Conservation (phyloP, 1,139 yeast genomes). For the Sugiyamaella paludigena region DNA sequence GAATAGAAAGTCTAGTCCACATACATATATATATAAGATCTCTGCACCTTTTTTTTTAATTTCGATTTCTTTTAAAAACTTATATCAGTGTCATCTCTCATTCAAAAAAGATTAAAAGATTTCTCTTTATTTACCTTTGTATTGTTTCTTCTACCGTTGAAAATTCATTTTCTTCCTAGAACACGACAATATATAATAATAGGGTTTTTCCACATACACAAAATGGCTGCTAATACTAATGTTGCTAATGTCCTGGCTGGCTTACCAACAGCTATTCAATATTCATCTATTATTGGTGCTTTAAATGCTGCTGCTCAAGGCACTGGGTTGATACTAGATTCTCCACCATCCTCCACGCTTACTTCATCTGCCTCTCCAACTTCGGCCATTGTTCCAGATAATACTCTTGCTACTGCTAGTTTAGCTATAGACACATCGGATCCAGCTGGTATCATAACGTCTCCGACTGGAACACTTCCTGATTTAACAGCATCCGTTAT, state of each 20-base stretch:
- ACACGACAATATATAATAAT: not conserved
- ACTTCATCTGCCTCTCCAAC: constrained; percentile 15
- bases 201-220: not conserved
- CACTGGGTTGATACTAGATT: constrained; percentile 3
- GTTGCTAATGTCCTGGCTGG: not conserved
- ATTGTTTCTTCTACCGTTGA: not conserved
- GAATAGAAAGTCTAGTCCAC: too few relatives aligned
- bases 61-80: too few relatives aligned
- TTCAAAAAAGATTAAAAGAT: too few relatives aligned
- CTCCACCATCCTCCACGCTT: constrained; percentile 7
- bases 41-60: too few relatives aligned
- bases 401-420: constrained; percentile 15
- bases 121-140: not conserved
- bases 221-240: constrained; percentile 3
- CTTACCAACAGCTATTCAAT: constrained; percentile 6
- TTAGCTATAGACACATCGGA: constrained; percentile 15
- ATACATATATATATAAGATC: too few relatives aligned
- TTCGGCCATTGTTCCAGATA: constrained; percentile 9
- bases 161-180: not conserved
- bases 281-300: constrained; percentile 4
- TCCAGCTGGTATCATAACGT: constrained; percentile 6
- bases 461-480: constrained; percentile 9
- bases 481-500: constrained; percentile 9
- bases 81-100: too few relatives aligned
- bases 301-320: constrained; percentile 7